Conservation (phyloP, 2,329 filamentous ascomycete genomes). For the Cytospora schulzeri region DNA sequence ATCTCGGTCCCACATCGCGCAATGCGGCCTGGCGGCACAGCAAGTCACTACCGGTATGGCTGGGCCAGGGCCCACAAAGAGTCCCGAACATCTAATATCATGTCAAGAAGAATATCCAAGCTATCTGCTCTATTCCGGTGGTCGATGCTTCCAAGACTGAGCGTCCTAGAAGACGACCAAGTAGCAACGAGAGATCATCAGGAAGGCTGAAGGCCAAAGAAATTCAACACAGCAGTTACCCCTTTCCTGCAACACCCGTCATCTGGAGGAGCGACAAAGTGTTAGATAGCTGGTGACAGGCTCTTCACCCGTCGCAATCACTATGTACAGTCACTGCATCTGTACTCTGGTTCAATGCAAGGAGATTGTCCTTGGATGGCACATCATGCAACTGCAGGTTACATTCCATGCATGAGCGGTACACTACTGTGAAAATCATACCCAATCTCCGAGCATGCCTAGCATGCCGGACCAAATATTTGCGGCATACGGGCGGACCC, state of each 20-base stretch:
- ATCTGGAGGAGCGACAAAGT: not conserved
- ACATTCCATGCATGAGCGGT: not conserved
- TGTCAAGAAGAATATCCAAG: not conserved
- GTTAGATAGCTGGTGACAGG: not conserved
- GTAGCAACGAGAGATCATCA: not conserved
- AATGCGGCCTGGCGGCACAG: too few species aligned
- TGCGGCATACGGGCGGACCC: too few species aligned
- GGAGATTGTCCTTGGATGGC: not conserved
- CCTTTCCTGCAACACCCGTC: not conserved
- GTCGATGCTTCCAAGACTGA: not conserved
- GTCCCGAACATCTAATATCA: too few species aligned
- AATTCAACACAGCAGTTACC: not conserved
- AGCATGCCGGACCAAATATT: too few species aligned
- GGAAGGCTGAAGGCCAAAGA: not conserved
- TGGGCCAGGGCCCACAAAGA: too few species aligned
- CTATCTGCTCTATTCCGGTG: not conserved
- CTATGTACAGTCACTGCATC: not conserved
- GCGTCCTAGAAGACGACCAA: not conserved
- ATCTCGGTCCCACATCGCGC: too few species aligned
- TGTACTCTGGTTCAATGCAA: not conserved
- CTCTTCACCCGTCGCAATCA: not conserved
- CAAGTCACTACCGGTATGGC: too few species aligned
- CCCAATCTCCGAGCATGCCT: not conserved
- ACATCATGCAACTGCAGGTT: not conserved
- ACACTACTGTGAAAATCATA: not conserved